Conservation (phyloP, 192 early-diverging fungal genomes). For the Dimargaris xerosporica region DNA sequence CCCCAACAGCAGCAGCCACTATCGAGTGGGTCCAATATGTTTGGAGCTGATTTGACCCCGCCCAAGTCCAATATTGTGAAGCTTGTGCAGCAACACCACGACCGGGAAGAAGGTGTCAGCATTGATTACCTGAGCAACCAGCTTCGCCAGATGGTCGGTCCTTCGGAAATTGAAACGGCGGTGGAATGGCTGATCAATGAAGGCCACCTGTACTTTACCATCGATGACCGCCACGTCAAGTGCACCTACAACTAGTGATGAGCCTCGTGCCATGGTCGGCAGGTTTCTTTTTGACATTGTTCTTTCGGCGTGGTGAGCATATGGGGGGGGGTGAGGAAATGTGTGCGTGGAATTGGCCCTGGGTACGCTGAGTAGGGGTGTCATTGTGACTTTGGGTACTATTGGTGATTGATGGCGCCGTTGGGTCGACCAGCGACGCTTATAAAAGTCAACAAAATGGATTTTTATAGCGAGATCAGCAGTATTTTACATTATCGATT, state of each 20-base stretch:
- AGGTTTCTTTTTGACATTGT: too few species aligned
- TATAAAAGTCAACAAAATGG: too few species aligned
- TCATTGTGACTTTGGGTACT: too few species aligned
- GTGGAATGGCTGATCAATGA: slow-evolving; percentile 40
- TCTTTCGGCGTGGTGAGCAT: too few species aligned
- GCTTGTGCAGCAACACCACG: slow-evolving; percentile 10
- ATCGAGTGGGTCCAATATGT: background rate
- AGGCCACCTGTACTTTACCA: slow-evolving; percentile 49
- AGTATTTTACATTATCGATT: too few species aligned
- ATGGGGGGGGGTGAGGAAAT: too few species aligned
- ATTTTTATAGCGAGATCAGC: too few species aligned
- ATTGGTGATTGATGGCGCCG: too few species aligned
- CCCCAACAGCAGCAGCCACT: background rate
- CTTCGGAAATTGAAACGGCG: slow-evolving; percentile 16
- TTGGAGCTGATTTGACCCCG: background rate
- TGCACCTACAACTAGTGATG: slow-evolving; percentile 21
- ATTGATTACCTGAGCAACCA: slow-evolving; percentile 25
- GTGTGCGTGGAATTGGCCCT: too few species aligned
- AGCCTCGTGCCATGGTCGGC: too few species aligned
- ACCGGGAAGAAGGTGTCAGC: slow-evolving; percentile 26
- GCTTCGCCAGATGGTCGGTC: slow-evolving; percentile 20
- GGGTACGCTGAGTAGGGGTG: too few species aligned
- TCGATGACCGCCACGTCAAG: slow-evolving; percentile 50
- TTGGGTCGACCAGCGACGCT: too few species aligned
- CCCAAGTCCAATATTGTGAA: slow-evolving; percentile 3